Base-by-base conservation (phyloP, 441 rosid species). In the Jatropha multifida region DNA sequence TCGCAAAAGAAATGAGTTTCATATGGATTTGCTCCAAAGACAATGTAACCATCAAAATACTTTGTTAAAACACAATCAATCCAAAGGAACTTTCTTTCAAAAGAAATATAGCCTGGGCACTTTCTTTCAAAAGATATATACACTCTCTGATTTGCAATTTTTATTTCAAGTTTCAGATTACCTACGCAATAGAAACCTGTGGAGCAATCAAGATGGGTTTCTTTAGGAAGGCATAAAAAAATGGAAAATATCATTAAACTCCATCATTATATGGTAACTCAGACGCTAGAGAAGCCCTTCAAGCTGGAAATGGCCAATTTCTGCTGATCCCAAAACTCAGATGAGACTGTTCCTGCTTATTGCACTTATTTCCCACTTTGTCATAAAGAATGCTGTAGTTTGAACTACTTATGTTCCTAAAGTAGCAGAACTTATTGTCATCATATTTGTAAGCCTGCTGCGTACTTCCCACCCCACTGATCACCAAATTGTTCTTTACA, bases 331-430 rank as follows among this genome's bases (percentile, higher is more conserved):
- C 42, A 42, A 68, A 69, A 37, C 64, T 76, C 9, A 71, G 54
- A 44, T 10, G 71, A 27, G 68, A 48, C 52, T 46, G 52, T 62
- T 52, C 65, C 52, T 75, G 61, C 70, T 74, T 75, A 56, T 73
- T 40, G 74, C 96, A 92, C 3, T 71, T 51, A 67, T 78, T 67
- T 68, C 55, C 56, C 26, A 85, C 74, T 65, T 84, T 37, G 62
- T 95, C 97, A 68, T 90, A 77, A 11, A 90, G 76, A 82, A 95
- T 84, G n/a, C 84, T 85, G 85, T 90, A 90, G 86, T 93, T 93
- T 41, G 83, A 84, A 87, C 94, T 90, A 81, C 98, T 90, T 26
- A 95, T 55, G 71, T 92, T 90, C 85, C 98, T 88, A 11, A 80
- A 89, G 83, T 88, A 95, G 83, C 99, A 95, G 54, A 55, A 80